These are phyloP conservation scores for Candida ipomoeae DNA, from an alignment of 805 yeast species.

Conservation along the genomic window DNA sequence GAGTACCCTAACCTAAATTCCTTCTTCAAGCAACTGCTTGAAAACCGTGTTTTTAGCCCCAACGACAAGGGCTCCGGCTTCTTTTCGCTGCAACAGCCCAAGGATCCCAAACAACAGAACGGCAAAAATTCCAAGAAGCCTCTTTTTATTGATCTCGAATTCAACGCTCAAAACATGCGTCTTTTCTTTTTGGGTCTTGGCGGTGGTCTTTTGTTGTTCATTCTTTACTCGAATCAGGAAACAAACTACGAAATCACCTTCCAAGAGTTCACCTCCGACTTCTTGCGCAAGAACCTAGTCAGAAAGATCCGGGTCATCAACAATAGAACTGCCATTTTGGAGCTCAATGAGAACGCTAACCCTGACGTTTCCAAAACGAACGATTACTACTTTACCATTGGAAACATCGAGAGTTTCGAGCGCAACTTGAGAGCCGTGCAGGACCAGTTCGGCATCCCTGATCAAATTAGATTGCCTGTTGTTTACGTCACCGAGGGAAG, in stretches of 20 bases:
- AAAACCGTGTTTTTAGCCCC: neutral
- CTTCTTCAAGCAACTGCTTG: neutral
- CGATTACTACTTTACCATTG: conserved; percentile 63
- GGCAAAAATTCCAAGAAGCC: conserved; percentile 5
- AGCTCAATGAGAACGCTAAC: conserved; percentile 44
- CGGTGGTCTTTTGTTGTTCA: conserved; percentile 25
- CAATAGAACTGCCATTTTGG: conserved; percentile 68
- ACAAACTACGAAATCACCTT: conserved; percentile 61
- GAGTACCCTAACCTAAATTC: conserved; percentile 1
- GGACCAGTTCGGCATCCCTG: conserved; percentile 58
- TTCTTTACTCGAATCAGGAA: conserved; percentile 21
- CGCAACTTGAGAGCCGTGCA: conserved; percentile 72
- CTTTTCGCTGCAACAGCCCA: conserved; percentile 1
- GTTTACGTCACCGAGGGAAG: conserved; percentile 71
- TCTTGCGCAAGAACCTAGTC: conserved; percentile 75
- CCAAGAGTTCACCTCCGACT: conserved; percentile 82
- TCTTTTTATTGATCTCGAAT: conserved; percentile 20
- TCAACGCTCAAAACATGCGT: conserved; percentile 22
- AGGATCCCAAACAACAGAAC: conserved; percentile 7
- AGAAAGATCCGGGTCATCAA: conserved; percentile 71
- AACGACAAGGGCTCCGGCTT: neutral
- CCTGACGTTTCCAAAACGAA: conserved; percentile 24
- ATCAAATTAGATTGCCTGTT: conserved; percentile 72
- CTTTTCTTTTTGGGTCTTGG: conserved; percentile 31
- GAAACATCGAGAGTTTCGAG: conserved; percentile 87